phyloP scores from a whole-genome alignment of 208 protist genomes.

The Acanthamoeba sp. region DNA sequence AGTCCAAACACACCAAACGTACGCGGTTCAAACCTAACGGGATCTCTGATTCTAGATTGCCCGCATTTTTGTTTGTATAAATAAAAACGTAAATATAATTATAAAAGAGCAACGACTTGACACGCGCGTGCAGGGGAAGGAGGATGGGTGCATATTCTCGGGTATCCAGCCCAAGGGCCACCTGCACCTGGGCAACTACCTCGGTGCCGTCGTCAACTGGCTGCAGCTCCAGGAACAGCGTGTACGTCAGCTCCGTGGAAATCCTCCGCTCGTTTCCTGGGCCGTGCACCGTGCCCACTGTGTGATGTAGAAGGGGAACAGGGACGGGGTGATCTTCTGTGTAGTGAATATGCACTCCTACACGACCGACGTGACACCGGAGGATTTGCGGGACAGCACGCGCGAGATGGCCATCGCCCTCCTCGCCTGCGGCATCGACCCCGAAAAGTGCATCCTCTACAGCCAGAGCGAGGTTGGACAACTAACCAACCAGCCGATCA shows the following conservation, averaged over 20 bases:
- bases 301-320: neutral
- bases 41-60: no score
- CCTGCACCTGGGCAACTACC: conserved; percentile 88
- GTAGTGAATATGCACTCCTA: conserved; percentile 88
- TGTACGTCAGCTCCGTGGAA: neutral
- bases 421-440: conserved; percentile 87
- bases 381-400: conserved; percentile 5
- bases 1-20: no score
- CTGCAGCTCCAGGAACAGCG: conserved; percentile 80
- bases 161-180: conserved; percentile 88
- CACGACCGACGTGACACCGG: conserved; percentile 77
- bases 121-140: neutral
- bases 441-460: conserved; percentile 83
- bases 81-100: no score
- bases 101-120: no score
- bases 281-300: no score
- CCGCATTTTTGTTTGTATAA: no score
- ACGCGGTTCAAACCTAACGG: no score
- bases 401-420: conserved; percentile 79
- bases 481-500: no score
- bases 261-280: neutral
- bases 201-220: conserved; percentile 87
- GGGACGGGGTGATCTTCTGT: conserved; percentile 82
- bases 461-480: conserved; percentile 78
- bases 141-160: conserved; percentile 79